phyloP scores from a whole-genome alignment of 371 early-diverging fungal genomes.

The Apophysomyces ossiformis region DNA sequence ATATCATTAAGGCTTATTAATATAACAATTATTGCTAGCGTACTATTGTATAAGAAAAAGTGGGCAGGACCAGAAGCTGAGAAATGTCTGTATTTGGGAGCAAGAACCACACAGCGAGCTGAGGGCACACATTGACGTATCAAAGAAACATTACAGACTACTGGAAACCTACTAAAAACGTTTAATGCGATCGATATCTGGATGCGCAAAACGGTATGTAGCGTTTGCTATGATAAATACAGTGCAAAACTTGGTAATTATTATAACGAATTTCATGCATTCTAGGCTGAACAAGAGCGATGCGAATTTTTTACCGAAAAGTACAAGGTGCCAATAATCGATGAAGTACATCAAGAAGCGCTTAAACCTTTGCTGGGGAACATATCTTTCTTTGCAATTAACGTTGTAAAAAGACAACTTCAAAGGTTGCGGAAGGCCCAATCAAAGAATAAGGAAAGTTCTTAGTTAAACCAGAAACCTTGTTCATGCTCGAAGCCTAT shows the following conservation, averaged over 20 bases:
- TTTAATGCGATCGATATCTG: conserved; percentile 5
- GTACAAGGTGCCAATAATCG: not conserved
- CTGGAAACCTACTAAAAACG: conserved; percentile 4
- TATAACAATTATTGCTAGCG: conserved; percentile 13
- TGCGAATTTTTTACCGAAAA: not conserved
- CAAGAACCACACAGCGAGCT: conserved; percentile 14
- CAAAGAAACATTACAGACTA: conserved; percentile 9
- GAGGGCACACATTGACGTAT: conserved; percentile 14
- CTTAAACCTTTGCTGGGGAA: not conserved
- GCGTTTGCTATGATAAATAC: not conserved
- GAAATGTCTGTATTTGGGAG: conserved; percentile 7
- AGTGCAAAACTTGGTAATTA: not conserved
- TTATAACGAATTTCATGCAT: not conserved
- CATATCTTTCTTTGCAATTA: not conserved
- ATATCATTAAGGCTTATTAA: not conserved
- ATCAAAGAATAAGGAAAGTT: not conserved
- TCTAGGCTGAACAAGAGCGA: not conserved
- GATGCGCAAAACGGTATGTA: conserved; percentile 5
- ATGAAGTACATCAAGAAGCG: not conserved
- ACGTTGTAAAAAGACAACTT: not conserved
- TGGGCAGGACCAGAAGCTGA: conserved; percentile 17
- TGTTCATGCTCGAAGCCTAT: not conserved
- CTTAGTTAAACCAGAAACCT: not conserved
- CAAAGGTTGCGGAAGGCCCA: not conserved
- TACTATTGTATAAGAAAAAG: conserved; percentile 8